Conservation (phyloP, 495 filamentous ascomycete species). For the Hypoxylon trugodes region DNA sequence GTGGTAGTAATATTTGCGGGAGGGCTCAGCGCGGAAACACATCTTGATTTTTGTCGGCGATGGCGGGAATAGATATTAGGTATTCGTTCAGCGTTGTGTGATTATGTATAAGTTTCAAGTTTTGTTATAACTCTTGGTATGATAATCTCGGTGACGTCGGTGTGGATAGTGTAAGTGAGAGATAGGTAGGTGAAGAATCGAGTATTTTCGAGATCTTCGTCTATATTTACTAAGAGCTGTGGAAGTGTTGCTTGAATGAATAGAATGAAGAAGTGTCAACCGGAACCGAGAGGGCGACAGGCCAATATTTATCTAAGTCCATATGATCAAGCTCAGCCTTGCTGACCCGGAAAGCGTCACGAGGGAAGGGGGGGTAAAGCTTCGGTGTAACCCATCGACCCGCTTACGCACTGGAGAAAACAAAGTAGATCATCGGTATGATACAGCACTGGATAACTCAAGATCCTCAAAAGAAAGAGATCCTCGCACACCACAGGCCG, state of each 20-base stretch:
- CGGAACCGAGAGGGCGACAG: neutral
- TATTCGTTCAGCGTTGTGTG: no score
- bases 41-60: conserved; percentile 39
- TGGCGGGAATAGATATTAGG: conserved; percentile 1
- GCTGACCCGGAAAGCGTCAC: conserved; percentile 34
- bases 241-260: neutral
- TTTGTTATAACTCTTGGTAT: no score
- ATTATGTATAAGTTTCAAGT: no score
- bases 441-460: conserved; percentile 8
- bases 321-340: conserved; percentile 30
- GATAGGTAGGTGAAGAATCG: no score
- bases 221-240: no score
- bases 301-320: conserved; percentile 20
- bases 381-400: conserved; percentile 25
- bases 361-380: conserved; percentile 13
- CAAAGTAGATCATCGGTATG: conserved; percentile 19
- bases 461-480: conserved; percentile 19
- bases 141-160: no score
- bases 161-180: no score
- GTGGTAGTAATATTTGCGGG: conserved; percentile 59
- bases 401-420: conserved; percentile 8
- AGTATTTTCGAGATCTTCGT: no score
- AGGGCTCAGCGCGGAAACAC: conserved; percentile 51
- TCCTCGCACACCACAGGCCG: no score
- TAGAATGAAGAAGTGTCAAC: conserved; percentile 1